phyloP scores from a whole-genome alignment of 768 basidiomycete species.

The Tubosaeta brunneosetosa region DNA sequence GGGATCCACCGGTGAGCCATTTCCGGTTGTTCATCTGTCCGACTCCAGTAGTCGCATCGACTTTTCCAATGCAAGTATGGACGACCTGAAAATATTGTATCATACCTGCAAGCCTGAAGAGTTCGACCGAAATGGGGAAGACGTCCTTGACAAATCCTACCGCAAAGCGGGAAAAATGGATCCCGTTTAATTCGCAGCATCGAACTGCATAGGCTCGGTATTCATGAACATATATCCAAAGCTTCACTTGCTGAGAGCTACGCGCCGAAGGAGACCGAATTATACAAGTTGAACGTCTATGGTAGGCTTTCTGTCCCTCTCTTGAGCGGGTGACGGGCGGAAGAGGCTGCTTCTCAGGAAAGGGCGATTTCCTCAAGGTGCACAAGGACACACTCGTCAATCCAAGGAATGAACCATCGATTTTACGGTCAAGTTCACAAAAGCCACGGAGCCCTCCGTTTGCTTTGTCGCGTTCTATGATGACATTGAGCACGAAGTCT shows the following conservation, averaged over 20 bases:
- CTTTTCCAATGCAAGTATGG: background rate
- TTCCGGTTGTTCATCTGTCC: background rate
- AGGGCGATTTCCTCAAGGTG: constrained; percentile 40
- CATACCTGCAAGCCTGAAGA: constrained; percentile 37
- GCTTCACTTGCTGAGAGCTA: constrained; percentile 25
- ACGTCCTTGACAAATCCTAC: constrained; percentile 42
- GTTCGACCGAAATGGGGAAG: constrained; percentile 35
- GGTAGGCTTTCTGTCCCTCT: constrained; percentile 20
- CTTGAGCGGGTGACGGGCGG: background rate
- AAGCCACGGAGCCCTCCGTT: constrained; percentile 7
- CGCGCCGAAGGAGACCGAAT: constrained; percentile 20
- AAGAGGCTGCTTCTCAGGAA: background rate
- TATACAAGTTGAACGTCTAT: constrained; percentile 47
- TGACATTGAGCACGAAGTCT: constrained; percentile 44
- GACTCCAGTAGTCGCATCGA: background rate
- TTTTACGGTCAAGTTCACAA: constrained; percentile 21
- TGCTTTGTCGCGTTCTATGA: constrained; percentile 39
- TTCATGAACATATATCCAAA: constrained; percentile 18
- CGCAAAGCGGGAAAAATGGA: constrained; percentile 47
- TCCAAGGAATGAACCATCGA: constrained; percentile 33
- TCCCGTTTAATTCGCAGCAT: constrained; percentile 31
- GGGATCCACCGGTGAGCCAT: background rate
- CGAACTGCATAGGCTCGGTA: constrained; percentile 27
- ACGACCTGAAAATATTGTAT: constrained; percentile 21
- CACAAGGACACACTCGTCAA: constrained; percentile 44